phyloP scores from a whole-genome alignment of 495 filamentous ascomycete genomes.

The Penicillium soppii region DNA sequence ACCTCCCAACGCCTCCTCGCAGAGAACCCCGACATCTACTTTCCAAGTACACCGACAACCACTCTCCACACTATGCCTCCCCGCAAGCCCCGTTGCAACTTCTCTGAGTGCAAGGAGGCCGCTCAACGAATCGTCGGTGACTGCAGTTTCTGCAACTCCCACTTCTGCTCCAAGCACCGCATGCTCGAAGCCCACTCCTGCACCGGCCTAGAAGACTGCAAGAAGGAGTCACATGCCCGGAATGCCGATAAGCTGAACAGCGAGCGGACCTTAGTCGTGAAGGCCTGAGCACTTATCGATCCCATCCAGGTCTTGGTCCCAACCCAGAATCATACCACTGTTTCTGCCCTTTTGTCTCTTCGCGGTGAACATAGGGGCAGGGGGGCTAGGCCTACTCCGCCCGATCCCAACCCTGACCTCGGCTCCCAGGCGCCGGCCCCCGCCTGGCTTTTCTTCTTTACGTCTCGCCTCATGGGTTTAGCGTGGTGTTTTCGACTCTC shows the following conservation, averaged over 20 bases:
- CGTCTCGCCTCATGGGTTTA: conserved; percentile 18
- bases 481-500: conserved; percentile 29
- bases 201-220: conserved; percentile 92
- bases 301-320: too few species aligned
- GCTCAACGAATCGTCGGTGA: conserved; percentile 93
- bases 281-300: conserved; percentile 43
- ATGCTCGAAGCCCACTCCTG: conserved; percentile 93
- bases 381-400: neutral
- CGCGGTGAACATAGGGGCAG: neutral
- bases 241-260: conserved; percentile 89
- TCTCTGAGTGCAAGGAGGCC: conserved; percentile 80
- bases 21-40: neutral
- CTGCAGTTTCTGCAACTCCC: conserved; percentile 89
- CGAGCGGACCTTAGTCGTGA: conserved; percentile 75
- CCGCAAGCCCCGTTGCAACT: conserved; percentile 83
- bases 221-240: conserved; percentile 88
- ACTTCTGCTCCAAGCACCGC: conserved; percentile 92
- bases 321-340: neutral
- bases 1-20: neutral
- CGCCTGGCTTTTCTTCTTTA: neutral
- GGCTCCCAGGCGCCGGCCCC: neutral
- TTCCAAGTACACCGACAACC: conserved; percentile 7
- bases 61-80: conserved; percentile 52
- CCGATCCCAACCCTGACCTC: conserved; percentile 2
- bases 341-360: too few species aligned